Evolutionary conservation across 345 rosid genomes (phyloP), one percentile per base, ranked within the genome.

Genomic region (Theobroma cacao): DNA sequence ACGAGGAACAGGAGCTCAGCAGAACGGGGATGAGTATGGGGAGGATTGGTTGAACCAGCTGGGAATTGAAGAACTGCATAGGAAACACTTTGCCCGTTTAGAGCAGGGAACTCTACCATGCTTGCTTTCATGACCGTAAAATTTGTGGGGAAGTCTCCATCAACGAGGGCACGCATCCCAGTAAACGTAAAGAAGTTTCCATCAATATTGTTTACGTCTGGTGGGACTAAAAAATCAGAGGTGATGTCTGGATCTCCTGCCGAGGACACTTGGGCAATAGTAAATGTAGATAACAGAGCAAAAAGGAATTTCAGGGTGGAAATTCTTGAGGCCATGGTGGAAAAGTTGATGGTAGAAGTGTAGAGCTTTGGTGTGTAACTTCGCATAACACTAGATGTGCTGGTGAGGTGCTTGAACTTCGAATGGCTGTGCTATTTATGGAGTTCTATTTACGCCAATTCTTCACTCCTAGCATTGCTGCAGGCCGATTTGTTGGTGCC

Each of bases 171-270:
- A 11, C 72, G 18, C 48, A 67, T 36, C 10, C 72, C 72, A 2
- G 72, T 67, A 15, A 5, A 47, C 1, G 75, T 71, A 24, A 70
- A 70, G 74, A 70, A 70, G 74, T 70, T 70, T 7, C 58, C 53
- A 3, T 70, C 59, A 4, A 30, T 9, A 20, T 28, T 30, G 40
- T 30, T 71, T 11, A 48, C 2, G n/a, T n/a, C 38, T 33, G 15
- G 43, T 31, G 36, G 60, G 40, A 50, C 56, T 43, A 71, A 10
- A 12, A 71, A 71, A 34, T 71, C 75, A 10, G 75, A 48, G 60
- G 17, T 26, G 38, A 71, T 71, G 28, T 71, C 75, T 8, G 75
- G 41, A 45, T 71, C 60, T 13, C 60, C 59, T 2, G 28, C 59
- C 24, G 30, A 17, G 15, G 38, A 60, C 15, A 71, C 4, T 20